Conservation (phyloP, 2,329 filamentous ascomycete species). For the Tolypocladium guangdongense region DNA sequence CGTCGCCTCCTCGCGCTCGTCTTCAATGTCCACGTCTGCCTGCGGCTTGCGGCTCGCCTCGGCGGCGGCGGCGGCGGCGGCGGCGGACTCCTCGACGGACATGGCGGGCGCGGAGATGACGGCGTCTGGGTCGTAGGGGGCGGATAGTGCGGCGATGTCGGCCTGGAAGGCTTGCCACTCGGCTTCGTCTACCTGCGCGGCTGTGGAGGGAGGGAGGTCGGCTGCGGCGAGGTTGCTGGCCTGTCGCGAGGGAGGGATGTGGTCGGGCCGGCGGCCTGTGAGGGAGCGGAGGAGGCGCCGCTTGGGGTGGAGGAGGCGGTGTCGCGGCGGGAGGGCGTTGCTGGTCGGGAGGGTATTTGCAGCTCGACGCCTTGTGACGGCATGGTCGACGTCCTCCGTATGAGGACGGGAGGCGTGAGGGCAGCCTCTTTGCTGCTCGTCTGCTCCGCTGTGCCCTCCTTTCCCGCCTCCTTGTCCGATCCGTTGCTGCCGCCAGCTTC, state of each 20-base stretch:
- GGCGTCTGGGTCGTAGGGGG: slow-evolving; percentile 32
- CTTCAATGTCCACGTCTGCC: slow-evolving; percentile 44
- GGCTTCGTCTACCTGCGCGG: slow-evolving; percentile 48
- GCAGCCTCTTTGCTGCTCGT: slow-evolving; percentile 8
- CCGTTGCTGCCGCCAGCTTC: neutral
- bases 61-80: slow-evolving; percentile 37
- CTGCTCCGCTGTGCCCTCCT: slow-evolving; percentile 4
- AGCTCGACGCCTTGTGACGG: slow-evolving; percentile 47
- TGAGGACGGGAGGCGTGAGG: slow-evolving; percentile 30
- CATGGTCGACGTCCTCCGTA: slow-evolving; percentile 38
- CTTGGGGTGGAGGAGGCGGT: slow-evolving; percentile 29
- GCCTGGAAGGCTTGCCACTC: slow-evolving; percentile 85
- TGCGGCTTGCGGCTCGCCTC: slow-evolving; percentile 42
- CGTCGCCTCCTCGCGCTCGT: slow-evolving; percentile 66
- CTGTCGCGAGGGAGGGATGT: slow-evolving; percentile 19
- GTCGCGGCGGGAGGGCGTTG: slow-evolving; percentile 40
- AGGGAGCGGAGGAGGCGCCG: slow-evolving; percentile 5
- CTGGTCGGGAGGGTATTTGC: slow-evolving; percentile 52
- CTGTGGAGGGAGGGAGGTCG: slow-evolving; percentile 7
- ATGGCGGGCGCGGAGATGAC: slow-evolving; percentile 61
- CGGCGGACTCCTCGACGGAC: slow-evolving; percentile 50
- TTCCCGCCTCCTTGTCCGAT: neutral
- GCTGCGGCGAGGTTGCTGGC: slow-evolving; percentile 10
- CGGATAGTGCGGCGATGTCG: slow-evolving; percentile 50
- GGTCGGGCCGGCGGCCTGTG: slow-evolving; percentile 5